These are phyloP conservation scores for Aspergillus novofumigatus DNA, from an alignment of 2,329 filamentous ascomycete genomes.

Conservation along the genomic window DNA sequence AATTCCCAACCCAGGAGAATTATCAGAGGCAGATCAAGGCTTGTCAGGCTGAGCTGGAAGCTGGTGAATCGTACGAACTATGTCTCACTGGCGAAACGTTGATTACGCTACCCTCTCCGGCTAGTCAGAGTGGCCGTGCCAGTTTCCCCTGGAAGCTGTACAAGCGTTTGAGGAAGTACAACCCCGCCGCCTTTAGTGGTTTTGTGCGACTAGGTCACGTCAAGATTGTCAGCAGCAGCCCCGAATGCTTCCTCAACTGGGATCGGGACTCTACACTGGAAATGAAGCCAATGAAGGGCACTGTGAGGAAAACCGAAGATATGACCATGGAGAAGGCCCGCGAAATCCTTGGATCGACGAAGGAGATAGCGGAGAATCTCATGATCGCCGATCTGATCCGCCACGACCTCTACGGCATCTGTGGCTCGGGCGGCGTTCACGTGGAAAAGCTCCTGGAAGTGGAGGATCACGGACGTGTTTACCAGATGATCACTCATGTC, in stretches of 20 bases:
- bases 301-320: constrained; percentile 70
- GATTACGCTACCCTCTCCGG: constrained; percentile 45
- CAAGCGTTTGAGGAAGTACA: constrained; percentile 62
- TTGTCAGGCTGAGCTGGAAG: constrained; percentile 68
- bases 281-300: constrained; percentile 95
- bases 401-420: constrained; percentile 85
- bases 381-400: constrained; percentile 98
- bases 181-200: constrained; percentile 81
- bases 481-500: constrained; percentile 85
- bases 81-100: constrained; percentile 74
- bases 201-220: constrained; percentile 67
- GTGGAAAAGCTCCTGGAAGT: constrained; percentile 79
- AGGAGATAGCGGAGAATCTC: constrained; percentile 91
- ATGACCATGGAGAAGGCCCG: constrained; percentile 71
- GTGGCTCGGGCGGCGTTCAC: constrained; percentile 66
- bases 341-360: constrained; percentile 69
- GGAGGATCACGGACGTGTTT: constrained; percentile 87
- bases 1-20: constrained; percentile 37
- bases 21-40: constrained; percentile 65
- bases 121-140: constrained; percentile 19
- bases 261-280: constrained; percentile 43
- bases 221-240: constrained; percentile 77
- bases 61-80: constrained; percentile 80
- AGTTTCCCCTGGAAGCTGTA: constrained; percentile 66
- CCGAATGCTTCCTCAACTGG: constrained; percentile 82